Evolutionary conservation across 495 filamentous ascomycete species (phyloP).

Genomic region (Podospora appendiculata): DNA sequence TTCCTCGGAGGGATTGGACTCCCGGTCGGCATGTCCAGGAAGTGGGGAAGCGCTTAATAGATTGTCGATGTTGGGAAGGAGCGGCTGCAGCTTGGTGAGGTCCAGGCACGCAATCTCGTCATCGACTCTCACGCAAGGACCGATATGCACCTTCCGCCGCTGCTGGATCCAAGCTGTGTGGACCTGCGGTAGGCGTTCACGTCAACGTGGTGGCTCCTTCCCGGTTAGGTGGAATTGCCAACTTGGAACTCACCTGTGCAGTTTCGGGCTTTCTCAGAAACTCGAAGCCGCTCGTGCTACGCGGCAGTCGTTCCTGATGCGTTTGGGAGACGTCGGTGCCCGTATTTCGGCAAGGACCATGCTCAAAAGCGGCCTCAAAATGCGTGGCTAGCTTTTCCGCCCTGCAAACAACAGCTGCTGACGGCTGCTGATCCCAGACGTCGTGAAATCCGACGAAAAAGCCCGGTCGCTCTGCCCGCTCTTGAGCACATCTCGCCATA

Average conservation of each 20-base stretch:
- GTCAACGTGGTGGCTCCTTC: neutral
- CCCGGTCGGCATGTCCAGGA: neutral
- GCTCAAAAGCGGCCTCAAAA: conserved; percentile 16
- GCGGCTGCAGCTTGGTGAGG: conserved; percentile 1
- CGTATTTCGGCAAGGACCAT: conserved; percentile 6
- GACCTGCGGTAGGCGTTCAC: conserved; percentile 2
- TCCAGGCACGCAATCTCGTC: conserved; percentile 8
- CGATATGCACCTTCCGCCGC: conserved; percentile 6
- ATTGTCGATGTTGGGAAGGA: conserved; percentile 6
- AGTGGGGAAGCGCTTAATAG: conserved; percentile 1
- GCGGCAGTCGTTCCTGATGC: neutral
- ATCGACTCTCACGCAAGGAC: neutral
- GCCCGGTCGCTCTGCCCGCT: conserved; percentile 4
- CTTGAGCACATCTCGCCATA: conserved; percentile 16
- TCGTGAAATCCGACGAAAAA: conserved; percentile 21
- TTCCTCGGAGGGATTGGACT: neutral
- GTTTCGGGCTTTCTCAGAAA: conserved; percentile 14
- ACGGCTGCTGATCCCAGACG: conserved; percentile 10
- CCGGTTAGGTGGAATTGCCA: neutral
- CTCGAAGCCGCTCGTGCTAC: conserved; percentile 16
- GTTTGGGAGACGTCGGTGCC: neutral
- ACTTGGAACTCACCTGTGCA: conserved; percentile 9
- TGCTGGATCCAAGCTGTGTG: conserved; percentile 14
- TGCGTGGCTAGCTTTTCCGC: conserved; percentile 16
- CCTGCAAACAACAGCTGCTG: conserved; percentile 14